Conservation (phyloP, 257 asterid species). For the Nicotiana tabacum region DNA sequence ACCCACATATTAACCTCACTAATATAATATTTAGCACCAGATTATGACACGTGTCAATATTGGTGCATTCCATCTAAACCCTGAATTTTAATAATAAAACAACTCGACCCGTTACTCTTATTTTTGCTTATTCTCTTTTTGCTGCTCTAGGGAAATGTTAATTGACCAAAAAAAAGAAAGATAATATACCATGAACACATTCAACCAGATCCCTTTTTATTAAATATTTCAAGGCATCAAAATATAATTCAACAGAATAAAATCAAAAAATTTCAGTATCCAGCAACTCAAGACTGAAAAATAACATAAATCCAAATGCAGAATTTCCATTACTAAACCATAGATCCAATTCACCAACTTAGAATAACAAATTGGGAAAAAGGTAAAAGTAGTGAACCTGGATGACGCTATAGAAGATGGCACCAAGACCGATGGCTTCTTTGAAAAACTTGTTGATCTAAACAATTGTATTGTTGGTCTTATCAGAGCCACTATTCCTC, state of each 20-base stretch:
- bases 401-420: constrained; percentile 94
- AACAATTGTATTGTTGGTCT: constrained; percentile 80
- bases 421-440: constrained; percentile 96
- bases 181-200: background rate
- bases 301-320: too few relatives aligned
- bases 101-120: too few relatives aligned
- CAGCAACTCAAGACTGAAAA: background rate
- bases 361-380: background rate
- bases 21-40: too few relatives aligned
- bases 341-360: constrained; percentile 24
- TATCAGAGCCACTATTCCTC: constrained; percentile 79
- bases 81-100: too few relatives aligned
- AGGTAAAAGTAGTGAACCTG: constrained; percentile 41
- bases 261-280: background rate
- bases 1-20: too few relatives aligned
- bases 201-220: background rate
- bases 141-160: background rate
- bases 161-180: background rate
- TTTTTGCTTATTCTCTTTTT: too few relatives aligned
- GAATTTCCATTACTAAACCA: constrained; percentile 11
- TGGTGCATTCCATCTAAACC: too few relatives aligned
- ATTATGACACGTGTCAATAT: too few relatives aligned
- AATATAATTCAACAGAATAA: background rate
- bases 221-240: background rate
- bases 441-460: constrained; percentile 94